Evolutionary conservation across 805 yeast species (phyloP), one percentile per base, ranked within the genome.

Genomic region (Saccharomycopsis sp.): DNA sequence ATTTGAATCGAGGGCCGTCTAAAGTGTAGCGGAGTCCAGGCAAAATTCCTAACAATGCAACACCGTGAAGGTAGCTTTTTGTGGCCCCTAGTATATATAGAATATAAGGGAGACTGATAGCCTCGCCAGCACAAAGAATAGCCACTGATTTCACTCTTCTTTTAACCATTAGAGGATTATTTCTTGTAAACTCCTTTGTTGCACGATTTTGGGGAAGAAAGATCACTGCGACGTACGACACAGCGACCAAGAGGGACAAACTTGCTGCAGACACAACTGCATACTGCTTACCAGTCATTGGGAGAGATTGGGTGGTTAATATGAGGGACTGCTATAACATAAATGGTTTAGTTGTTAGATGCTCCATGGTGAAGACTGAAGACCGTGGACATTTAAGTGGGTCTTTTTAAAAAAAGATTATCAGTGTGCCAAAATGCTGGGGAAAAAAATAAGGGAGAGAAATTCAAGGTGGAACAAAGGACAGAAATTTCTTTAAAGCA

Each of bases 181-280:
- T 73, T 37, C 87, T 65, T 53, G 66, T 67, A 23, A 51, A 34
- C 23, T 69, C 65, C 18, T 50, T 7, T 5, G 61, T 60, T 2
- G 67, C 63, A 7, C 55, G 57, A 47, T 20, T 24, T 65, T 57
- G 34, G 57, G 65, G 56, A 53, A 41, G 47, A 18, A 70, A 76
- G 15, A 82, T 69, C 29, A 70, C 72, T 2, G 68, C 63, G 15
- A 83, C 85, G 65, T 81, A 83, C 2, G 76, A 69, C 12, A 71
- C 56, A 1, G 86, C 77, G 2, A 80, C 66, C 0, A 67, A 50
- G 0, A 71, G 34, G 0, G 78, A 67, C 3, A 73, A 63, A 4
- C 18, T 12, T 5, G 16, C 16, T 44, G 48, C 48, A 44, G 8
- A 44, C 0, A 58, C n/a, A 8, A 66, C 52, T 12, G 5, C 12